Conservation (phyloP, 495 filamentous ascomycete species). For the Mycothermus thermophilus region DNA sequence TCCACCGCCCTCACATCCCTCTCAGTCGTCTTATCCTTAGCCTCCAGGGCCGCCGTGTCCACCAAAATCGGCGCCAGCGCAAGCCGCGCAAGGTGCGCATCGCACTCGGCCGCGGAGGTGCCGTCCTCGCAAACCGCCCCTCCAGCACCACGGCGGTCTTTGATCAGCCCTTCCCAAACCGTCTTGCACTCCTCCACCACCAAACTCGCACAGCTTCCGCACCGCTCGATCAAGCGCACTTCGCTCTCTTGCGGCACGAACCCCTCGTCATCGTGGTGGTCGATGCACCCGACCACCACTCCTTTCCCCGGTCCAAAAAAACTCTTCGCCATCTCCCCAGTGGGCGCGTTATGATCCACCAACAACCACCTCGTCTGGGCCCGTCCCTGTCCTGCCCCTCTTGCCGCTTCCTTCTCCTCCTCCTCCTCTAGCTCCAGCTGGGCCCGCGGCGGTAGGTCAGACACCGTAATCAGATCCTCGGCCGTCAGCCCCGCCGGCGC, state of each 20-base stretch:
- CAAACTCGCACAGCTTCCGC: slow-evolving; percentile 70
- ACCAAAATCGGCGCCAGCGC: slow-evolving; percentile 69
- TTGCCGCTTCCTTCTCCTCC: no score
- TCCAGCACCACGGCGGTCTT: slow-evolving; percentile 6
- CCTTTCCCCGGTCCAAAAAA: not conserved
- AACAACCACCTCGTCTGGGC: slow-evolving; percentile 53
- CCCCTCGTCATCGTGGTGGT: slow-evolving; percentile 81
- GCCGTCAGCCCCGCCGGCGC: slow-evolving; percentile 25
- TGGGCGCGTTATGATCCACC: slow-evolving; percentile 81
- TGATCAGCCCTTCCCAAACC: slow-evolving; percentile 38
- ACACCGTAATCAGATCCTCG: slow-evolving; percentile 38
- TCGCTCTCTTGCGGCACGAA: slow-evolving; percentile 37
- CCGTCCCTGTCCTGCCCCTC: no score
- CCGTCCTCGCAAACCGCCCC: not conserved
- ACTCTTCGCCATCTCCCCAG: slow-evolving; percentile 36
- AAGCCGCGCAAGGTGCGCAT: slow-evolving; percentile 55
- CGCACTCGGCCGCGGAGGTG: slow-evolving; percentile 9
- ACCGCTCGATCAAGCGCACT: slow-evolving; percentile 52
- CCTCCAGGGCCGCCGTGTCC: slow-evolving; percentile 65
- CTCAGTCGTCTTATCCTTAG: slow-evolving; percentile 57
- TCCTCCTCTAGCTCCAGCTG: slow-evolving; percentile 18
- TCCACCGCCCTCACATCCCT: slow-evolving; percentile 50
- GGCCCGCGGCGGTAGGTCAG: slow-evolving; percentile 26
- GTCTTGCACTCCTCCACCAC: slow-evolving; percentile 48
- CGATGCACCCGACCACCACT: slow-evolving; percentile 59